These are phyloP conservation scores for Tulasnella sp. DNA, from an alignment of 768 basidiomycete genomes.

Conservation along the genomic window DNA sequence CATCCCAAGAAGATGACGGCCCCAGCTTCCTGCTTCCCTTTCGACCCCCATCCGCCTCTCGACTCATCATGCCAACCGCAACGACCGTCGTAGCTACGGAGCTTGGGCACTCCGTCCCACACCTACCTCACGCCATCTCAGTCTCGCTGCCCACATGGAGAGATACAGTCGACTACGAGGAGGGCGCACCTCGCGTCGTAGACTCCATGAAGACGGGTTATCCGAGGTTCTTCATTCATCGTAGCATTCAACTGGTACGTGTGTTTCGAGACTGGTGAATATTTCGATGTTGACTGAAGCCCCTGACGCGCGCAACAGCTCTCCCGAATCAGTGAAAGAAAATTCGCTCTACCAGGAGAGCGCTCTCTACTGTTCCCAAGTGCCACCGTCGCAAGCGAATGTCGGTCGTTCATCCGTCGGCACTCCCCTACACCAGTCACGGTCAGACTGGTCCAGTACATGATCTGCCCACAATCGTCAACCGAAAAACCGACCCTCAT, in stretches of 20 bases:
- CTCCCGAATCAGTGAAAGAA: conserved; percentile 66
- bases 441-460: conserved; percentile 61
- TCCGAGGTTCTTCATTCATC: conserved; percentile 90
- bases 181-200: conserved; percentile 74
- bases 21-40: neutral
- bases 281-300: conserved; percentile 10
- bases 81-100: conserved; percentile 20
- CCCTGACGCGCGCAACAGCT: conserved; percentile 50
- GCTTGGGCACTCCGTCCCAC: conserved; percentile 27
- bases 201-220: conserved; percentile 84
- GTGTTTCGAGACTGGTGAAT: neutral
- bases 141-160: conserved; percentile 92
- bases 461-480: conserved; percentile 58
- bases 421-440: conserved; percentile 46
- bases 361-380: conserved; percentile 76
- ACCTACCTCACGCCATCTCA: conserved; percentile 77
- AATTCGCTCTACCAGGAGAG: conserved; percentile 69
- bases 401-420: conserved; percentile 64
- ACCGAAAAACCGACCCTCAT: conserved; percentile 26
- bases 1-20: neutral
- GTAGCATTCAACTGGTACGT: conserved; percentile 74
- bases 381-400: conserved; percentile 64
- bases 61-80: conserved; percentile 5
- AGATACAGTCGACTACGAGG: conserved; percentile 89
- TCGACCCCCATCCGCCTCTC: neutral